Conservation (phyloP, 2,329 filamentous ascomycete species). For the Paracamarosporium sp. region DNA sequence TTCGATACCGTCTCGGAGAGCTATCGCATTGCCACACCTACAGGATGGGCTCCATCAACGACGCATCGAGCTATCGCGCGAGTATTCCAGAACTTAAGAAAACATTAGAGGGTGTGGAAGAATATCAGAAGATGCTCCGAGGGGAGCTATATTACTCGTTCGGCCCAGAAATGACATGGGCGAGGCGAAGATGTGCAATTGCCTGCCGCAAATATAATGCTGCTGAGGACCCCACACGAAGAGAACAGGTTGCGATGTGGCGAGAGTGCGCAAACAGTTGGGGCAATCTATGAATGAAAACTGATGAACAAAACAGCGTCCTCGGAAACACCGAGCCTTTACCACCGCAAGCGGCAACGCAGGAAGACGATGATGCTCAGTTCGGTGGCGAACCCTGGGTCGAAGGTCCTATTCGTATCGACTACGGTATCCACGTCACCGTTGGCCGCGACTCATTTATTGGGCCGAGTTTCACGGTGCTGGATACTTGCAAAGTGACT, state of each 20-base stretch:
- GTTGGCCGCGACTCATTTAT: constrained; percentile 4
- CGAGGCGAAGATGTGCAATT: constrained; percentile 1
- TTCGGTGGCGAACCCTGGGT: constrained; percentile 1
- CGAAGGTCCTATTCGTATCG: constrained; percentile 2
- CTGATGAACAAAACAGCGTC: background rate
- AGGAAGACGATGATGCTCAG: constrained; percentile 6
- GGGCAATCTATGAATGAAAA: background rate
- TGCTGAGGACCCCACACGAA: constrained; percentile 4
- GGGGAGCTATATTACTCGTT: constrained; percentile 7
- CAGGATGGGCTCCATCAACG: background rate
- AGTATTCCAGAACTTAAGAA: background rate
- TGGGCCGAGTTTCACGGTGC: background rate
- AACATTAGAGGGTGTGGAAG: background rate
- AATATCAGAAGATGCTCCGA: constrained; percentile 6
- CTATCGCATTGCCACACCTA: background rate
- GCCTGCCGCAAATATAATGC: constrained; percentile 7
- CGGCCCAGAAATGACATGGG: constrained; percentile 6
- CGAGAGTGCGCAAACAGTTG: background rate
- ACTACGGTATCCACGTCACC: constrained; percentile 4
- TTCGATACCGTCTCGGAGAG: no score
- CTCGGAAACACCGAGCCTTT: constrained; percentile 3
- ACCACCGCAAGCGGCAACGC: background rate
- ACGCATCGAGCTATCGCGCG: background rate
- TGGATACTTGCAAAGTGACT: constrained; percentile 8
- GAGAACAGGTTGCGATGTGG: constrained; percentile 8